Conservation (phyloP, 768 basidiomycete genomes). For the Pleurotus pulmonarius region DNA sequence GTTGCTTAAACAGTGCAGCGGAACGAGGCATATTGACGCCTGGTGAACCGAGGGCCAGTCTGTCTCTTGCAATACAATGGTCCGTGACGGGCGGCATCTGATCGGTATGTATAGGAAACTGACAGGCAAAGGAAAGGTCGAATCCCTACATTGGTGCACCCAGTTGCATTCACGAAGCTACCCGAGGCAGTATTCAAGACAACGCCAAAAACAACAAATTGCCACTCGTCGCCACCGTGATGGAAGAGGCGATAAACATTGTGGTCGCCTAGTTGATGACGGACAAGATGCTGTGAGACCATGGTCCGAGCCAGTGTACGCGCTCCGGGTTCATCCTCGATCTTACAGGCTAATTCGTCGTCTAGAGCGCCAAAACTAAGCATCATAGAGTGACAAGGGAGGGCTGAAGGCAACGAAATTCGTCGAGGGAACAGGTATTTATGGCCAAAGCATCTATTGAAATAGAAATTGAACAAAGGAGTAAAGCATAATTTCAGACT, state of each 20-base stretch:
- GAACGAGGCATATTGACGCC: not conserved
- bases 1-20: too few relatives aligned
- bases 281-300: not conserved
- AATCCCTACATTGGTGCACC: not conserved
- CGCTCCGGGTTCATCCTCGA: not conserved
- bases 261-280: not conserved
- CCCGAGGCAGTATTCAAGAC: not conserved
- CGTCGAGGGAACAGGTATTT: too few relatives aligned
- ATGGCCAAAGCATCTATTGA: too few relatives aligned
- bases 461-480: too few relatives aligned
- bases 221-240: not conserved
- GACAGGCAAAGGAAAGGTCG: too few relatives aligned
- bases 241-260: not conserved
- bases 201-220: not conserved
- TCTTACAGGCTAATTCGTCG: too few relatives aligned
- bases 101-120: too few relatives aligned
- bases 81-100: not conserved
- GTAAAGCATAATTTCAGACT: too few relatives aligned
- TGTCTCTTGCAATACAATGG: not conserved
- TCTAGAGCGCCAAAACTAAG: too few relatives aligned
- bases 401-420: too few relatives aligned
- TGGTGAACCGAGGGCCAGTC: not conserved
- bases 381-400: too few relatives aligned
- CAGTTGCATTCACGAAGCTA: not conserved
- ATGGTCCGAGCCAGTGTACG: not conserved